phyloP scores from a whole-genome alignment of 1,284 basidiomycete genomes.

The Sporisorium reilianum region DNA sequence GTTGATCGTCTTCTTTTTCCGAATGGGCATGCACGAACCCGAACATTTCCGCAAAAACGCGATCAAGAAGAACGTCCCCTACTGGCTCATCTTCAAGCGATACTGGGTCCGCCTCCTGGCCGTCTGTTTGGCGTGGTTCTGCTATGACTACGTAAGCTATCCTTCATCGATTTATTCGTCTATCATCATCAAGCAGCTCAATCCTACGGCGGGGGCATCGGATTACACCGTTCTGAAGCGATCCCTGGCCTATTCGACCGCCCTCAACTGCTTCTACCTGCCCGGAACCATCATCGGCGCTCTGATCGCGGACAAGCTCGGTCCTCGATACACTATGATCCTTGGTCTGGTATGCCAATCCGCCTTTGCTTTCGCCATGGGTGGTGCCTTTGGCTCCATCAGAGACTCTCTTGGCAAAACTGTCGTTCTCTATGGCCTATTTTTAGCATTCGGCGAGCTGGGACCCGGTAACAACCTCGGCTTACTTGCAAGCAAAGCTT shows the following conservation, averaged over 20 bases:
- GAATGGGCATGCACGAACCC: constrained; percentile 85
- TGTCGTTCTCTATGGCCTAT: constrained; percentile 85
- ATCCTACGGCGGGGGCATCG: constrained; percentile 57
- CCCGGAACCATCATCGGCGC: constrained; percentile 81
- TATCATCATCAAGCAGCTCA: constrained; percentile 79
- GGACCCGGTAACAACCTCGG: constrained; percentile 71
- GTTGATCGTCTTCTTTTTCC: constrained; percentile 84
- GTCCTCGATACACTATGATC: constrained; percentile 65
- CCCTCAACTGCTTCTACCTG: constrained; percentile 72
- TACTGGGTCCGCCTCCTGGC: constrained; percentile 81
- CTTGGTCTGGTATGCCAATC: constrained; percentile 59
- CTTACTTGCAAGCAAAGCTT: constrained; percentile 57
- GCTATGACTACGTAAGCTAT: constrained; percentile 71
- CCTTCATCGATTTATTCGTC: constrained; percentile 88
- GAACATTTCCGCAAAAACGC: constrained; percentile 76
- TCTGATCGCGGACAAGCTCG: constrained; percentile 74
- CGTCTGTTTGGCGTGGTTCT: constrained; percentile 78
- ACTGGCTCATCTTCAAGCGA: constrained; percentile 81
- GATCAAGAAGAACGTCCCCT: constrained; percentile 83
- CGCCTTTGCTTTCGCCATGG: constrained; percentile 74
- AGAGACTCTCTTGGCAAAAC: constrained; percentile 70
- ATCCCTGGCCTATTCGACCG: constrained; percentile 67
- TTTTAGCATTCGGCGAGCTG: constrained; percentile 85
- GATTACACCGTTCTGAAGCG: constrained; percentile 35
- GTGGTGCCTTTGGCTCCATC: constrained; percentile 58